Evolutionary conservation across 1,284 basidiomycete genomes (phyloP), one percentile per base, ranked within the genome.

Genomic region (Naganishia liquefaciens): DNA sequence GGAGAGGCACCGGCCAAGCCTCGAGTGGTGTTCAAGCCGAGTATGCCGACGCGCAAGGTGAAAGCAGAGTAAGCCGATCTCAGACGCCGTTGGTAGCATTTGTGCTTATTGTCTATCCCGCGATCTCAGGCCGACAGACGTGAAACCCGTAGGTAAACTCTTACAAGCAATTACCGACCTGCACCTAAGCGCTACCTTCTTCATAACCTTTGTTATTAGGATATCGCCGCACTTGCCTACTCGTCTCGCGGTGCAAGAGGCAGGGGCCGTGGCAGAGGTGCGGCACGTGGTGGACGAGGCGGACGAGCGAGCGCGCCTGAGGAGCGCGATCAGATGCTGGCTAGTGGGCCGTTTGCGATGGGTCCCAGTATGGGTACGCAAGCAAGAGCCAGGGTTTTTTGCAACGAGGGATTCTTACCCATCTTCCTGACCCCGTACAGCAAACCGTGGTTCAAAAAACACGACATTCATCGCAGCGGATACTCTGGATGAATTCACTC

Each of bases 281-380:
- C 57, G n/a, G 63, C 57, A 30, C 15, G 67, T 11, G 67, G 67
- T 23, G 63, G 57, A 15, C 49, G 55, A 1, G 44, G 57, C 49
- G 42, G 49, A 21, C 39, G 40, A 37, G 43, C 54, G 6, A 44
- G 51, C 6, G 50, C 37, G 33, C 21, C 33, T 10, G 51, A 53
- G 1, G 47, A 50, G 27, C 30, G 47, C 15, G 58, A 68, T 27
- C 63, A 68, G 13, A 65, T 68, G 67, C 53, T 65, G 13, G 67
- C 67, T 9, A 68, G 67, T 50, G 67, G 67, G 47, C 67, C 67
- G n/a, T 68, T 68, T 46, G 67, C 67, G 27, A 58, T 68, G 63
- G 64, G 64, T 42, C 67, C 67, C 37, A 64, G 58, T 52, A 57
- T 51, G 39, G 60, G 64, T 66, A 50, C 37, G 64, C 50, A 0